Evolutionary conservation across 306 rosid genomes (phyloP), one percentile per base, ranked within the genome.

Genomic region (Erythrophleum fordii): DNA sequence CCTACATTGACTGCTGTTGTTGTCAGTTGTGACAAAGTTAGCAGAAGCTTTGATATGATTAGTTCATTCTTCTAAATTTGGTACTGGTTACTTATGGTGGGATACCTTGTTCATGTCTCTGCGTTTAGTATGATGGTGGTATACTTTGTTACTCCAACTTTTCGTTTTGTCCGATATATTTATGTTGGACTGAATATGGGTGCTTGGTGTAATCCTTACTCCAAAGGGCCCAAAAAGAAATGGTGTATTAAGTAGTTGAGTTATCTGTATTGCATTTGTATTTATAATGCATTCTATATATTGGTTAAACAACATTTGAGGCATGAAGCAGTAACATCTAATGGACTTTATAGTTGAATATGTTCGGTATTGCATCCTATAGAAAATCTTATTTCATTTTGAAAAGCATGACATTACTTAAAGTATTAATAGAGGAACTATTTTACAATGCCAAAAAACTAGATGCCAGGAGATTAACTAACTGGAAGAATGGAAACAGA

Each of bases 171-270:
- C 70, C 37, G 28, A 9, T 26, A 8, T 60, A 70, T 70, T 77
- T 53, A 22, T 77, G 42, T 51, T 82, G 75, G 62, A 31, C 42
- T 75, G 81, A 39, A 46, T 55, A 62, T 55, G 22, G 77, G 37
- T 37, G 18, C 35, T 49, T 60, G 56, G 7, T 9, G 53, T 39
- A 39, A 29, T 72, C 46, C 28, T 23, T 58, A 11, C 35, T 66
- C 17, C 12, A 25, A 77, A 71, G 49, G 41, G n/a, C 28, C 52
- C 46, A 34, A 62, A 61, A 77, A 83, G 31, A 29, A 14, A 77
- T 29, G 42, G 37, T 45, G 52, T 13, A 9, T 48, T 0, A 28
- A 31, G 2, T n/a, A 64, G 34, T 23, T 22, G 55, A 11, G 16
- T 17, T 48, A 71, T 71, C 44, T 71, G 26, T 62, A 31, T 8